phyloP scores from a whole-genome alignment of 257 asterid genomes.

The Pogostemon cablin region DNA sequence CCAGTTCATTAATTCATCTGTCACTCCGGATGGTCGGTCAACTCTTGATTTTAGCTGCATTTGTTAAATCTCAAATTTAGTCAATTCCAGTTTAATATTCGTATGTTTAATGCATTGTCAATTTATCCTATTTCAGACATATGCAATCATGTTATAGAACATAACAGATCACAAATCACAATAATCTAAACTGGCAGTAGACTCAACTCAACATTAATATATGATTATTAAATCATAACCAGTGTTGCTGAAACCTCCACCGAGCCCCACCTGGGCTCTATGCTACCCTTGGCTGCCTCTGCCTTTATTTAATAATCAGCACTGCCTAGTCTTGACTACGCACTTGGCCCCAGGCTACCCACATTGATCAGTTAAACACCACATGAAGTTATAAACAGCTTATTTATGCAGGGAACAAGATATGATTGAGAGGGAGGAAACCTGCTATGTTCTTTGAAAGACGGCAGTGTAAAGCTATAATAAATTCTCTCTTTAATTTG shows the following conservation, averaged over 20 bases:
- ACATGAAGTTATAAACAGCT: not conserved
- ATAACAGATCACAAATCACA: not conserved
- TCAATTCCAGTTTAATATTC: not conserved
- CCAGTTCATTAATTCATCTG: conserved; percentile 12
- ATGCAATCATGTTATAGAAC: not conserved
- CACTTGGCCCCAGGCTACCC: no score
- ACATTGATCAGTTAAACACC: no score
- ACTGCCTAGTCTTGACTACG: no score
- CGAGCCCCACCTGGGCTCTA: no score
- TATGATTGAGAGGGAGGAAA: not conserved
- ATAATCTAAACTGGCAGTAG: not conserved
- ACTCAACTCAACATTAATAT: not conserved
- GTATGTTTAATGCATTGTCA: not conserved
- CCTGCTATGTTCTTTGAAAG: not conserved
- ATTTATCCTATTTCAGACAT: not conserved
- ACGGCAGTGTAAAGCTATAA: conserved; percentile 22
- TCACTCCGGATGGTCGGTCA: not conserved
- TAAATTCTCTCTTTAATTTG: conserved; percentile 17
- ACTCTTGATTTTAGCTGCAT: conserved; percentile 16
- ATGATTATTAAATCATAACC: not conserved
- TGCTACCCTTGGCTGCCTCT: no score
- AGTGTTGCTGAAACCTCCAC: not conserved
- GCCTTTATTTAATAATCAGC: no score
- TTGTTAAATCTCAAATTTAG: not conserved
- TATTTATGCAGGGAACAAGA: not conserved